Evolutionary conservation across 192 early-diverging fungal species (phyloP).

Genomic region (Coemansia sp.): DNA sequence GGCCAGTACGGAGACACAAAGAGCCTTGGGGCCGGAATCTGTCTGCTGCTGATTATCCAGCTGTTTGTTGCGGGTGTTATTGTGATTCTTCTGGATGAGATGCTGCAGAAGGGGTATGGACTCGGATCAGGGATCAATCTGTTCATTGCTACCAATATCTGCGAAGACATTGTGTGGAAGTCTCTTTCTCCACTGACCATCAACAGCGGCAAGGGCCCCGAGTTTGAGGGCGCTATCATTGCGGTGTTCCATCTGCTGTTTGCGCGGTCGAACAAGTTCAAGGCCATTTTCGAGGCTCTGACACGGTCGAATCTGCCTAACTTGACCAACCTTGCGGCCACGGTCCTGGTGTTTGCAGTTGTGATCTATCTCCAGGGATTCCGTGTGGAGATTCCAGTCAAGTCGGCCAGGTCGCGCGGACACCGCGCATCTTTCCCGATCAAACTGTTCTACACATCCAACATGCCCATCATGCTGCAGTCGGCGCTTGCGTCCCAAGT

Average conservation of each 20-base stretch:
- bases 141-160: slow-evolving; percentile 99
- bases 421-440: slow-evolving; percentile 98
- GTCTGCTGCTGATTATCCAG: slow-evolving; percentile 94
- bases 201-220: slow-evolving; percentile 96
- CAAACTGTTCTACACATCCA: slow-evolving; percentile 99
- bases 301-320: slow-evolving; percentile 87
- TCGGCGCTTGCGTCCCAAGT: slow-evolving; percentile 95
- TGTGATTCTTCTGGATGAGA: slow-evolving; percentile 97
- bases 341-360: slow-evolving; percentile 80
- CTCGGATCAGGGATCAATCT: slow-evolving; percentile 98
- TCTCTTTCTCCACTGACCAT: slow-evolving; percentile 96
- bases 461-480: slow-evolving; percentile 99
- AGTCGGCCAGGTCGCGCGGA: slow-evolving; percentile 92
- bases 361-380: slow-evolving; percentile 99
- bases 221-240: slow-evolving; percentile 98
- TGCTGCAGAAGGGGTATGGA: slow-evolving; percentile 99
- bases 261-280: slow-evolving; percentile 94
- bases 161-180: slow-evolving; percentile 99
- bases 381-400: slow-evolving; percentile 99
- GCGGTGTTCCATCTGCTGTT: slow-evolving; percentile 93
- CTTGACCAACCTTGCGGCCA: slow-evolving; percentile 90
- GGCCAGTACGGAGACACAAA: slow-evolving; percentile 97
- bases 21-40: slow-evolving; percentile 95
- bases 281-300: slow-evolving; percentile 96
- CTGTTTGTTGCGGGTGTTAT: slow-evolving; percentile 96